Conservation (phyloP, 2,329 filamentous ascomycete species). For the Ophiostoma sp. region DNA sequence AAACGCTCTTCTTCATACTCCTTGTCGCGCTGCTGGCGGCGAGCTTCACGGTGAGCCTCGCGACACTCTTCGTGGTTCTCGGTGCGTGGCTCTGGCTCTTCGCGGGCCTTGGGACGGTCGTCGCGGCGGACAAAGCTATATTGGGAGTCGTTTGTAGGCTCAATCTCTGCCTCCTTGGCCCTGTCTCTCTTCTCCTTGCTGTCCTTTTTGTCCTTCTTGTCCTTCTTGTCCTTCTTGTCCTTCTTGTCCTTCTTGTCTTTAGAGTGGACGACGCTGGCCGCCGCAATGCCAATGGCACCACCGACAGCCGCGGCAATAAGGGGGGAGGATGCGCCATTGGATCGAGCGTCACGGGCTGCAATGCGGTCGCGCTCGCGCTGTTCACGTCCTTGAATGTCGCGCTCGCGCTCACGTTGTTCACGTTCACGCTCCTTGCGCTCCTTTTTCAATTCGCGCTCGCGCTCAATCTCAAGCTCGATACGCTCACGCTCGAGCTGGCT, state of each 20-base stretch:
- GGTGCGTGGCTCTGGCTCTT: not conserved
- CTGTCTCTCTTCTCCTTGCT: not conserved
- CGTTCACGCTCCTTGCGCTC: not conserved
- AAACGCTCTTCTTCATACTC: not conserved
- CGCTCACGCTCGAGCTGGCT: conserved; percentile 24
- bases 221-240: conserved; percentile 2
- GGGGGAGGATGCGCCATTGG: not conserved
- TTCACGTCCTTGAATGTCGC: conserved; percentile 5
- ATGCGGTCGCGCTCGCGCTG: conserved; percentile 5
- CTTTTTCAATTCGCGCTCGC: conserved; percentile 11
- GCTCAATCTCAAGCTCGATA: conserved; percentile 26
- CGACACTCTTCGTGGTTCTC: not conserved
- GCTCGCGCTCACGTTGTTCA: conserved; percentile 15
- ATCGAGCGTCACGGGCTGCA: not conserved
- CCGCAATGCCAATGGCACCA: conserved; percentile 23
- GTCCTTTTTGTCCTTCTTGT: too few species aligned
- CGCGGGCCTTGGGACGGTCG: not conserved
- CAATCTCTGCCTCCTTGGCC: not conserved
- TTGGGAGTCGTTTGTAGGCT: not conserved
- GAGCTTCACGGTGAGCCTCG: not conserved
- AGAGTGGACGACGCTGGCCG: conserved; percentile 17
- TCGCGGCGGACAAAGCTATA: not conserved
- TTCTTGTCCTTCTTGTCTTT: conserved; percentile 3
- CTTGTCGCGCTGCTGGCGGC: conserved; percentile 18
- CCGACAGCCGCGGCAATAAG: conserved; percentile 18